Percentiles rank a stretch among this genome's conserved stretches.
Conservation (phyloP, 2,329 filamentous ascomycete genomes). For the Cryphonectria nitschkei region DNA sequence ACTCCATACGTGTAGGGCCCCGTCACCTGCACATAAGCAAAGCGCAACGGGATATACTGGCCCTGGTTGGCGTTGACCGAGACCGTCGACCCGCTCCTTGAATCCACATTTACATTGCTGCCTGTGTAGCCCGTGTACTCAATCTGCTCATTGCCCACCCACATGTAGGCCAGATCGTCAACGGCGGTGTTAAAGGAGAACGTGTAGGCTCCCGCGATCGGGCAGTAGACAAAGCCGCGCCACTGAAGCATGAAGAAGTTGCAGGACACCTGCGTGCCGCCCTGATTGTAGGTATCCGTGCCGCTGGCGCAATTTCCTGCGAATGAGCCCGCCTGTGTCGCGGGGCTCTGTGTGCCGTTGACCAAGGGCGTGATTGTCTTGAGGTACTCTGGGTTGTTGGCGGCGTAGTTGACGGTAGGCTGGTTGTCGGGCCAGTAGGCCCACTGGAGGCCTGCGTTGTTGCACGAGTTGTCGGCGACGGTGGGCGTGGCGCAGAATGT, state of each 20-base stretch:
- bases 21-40: background rate
- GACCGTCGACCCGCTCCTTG: background rate
- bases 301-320: background rate
- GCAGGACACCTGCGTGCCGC: background rate
- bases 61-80: background rate
- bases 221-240: slow-evolving; percentile 1
- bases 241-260: background rate
- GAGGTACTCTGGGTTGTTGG: slow-evolving; percentile 10
- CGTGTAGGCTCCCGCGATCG: background rate
- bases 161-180: slow-evolving; percentile 6
- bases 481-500: background rate
- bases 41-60: slow-evolving; percentile 15
- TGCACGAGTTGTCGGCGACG: background rate
- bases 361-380: background rate
- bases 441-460: slow-evolving; percentile 8
- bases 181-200: background rate
- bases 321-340: background rate
- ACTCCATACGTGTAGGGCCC: background rate
- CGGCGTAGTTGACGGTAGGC: background rate
- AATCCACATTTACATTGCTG: background rate
- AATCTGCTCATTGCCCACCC: background rate
- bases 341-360: slow-evolving; percentile 1
- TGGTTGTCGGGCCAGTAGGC: background rate
- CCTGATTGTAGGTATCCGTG: background rate
- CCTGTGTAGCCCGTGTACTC: background rate